Evolutionary conservation across 176 grass and related monocot genomes (phyloP), one percentile per base, ranked within the genome.

Genomic region (Zoysia japonica): DNA sequence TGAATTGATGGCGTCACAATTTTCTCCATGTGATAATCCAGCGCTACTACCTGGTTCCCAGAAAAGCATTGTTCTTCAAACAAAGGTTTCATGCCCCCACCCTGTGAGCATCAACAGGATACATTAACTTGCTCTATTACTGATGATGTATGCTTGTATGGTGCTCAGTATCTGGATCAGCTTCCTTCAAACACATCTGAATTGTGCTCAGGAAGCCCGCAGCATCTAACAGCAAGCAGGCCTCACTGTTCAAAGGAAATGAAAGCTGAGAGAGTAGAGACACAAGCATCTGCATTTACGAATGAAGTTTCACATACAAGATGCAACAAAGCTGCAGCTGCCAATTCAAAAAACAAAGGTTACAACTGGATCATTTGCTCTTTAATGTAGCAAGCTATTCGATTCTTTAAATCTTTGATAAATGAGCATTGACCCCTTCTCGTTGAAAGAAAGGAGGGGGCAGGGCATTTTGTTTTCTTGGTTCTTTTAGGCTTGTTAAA

Each of bases 261-360:
- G 17, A 81, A 85, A 78, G 39, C 78, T 85, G 72, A 72, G 38
- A 82, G 11, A 78, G 15, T 74, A 60, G 67, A 81, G 2, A 28
- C 44, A 52, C 49, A 71, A 44, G 66, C 64, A 80, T 75, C 76
- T 72, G 13, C 5, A 6, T 28, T 67, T 52, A 82, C 62, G 81
- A 82, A 68, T 72, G 87, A 82, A 68, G 43, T 57, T 64, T 80
- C 72, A 66, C 65, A 61, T 78, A 82, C 72, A 68, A 82, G 60
- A 85, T 46, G 44, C 51, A 78, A 77, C 45, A 85, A 75, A 67
- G 15, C 11, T 12, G 60, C 50, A 9, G 19, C 72, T 82, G 7
- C 15, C 11, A 53, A 85, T 82, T 85, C 60, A 5, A 78, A 81
- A 78, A 73, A 36, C 20, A 85, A 80, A 89, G 83, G 87, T 85